A percentile compares a stretch with the other conserved stretches of the same genome.
Conservation (phyloP, 139 green algal genomes). For the Closterium sp. region DNA sequence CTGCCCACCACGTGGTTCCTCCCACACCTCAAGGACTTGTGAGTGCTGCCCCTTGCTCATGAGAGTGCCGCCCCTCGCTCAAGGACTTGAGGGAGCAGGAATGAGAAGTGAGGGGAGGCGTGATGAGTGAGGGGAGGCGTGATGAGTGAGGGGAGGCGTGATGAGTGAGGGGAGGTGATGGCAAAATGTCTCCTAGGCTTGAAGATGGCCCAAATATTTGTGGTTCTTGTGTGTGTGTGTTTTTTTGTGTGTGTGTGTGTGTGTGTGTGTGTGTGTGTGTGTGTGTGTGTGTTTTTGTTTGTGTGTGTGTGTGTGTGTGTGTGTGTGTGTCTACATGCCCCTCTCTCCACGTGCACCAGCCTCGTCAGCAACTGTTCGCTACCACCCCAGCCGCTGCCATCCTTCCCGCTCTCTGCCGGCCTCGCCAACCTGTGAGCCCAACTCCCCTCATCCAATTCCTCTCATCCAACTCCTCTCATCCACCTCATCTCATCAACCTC, state of each 20-base stretch:
- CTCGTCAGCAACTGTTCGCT: background rate
- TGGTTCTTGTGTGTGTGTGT: background rate
- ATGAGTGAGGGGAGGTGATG: too few species aligned
- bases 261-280: background rate
- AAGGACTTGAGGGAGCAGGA: too few species aligned
- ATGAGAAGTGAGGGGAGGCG: too few species aligned
- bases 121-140: too few species aligned
- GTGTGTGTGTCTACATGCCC: background rate
- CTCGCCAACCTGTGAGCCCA: background rate
- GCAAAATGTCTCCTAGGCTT: too few species aligned
- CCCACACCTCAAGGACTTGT: background rate
- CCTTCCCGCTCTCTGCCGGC: background rate
- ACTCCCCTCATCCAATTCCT: background rate
- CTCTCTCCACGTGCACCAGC: background rate
- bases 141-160: too few species aligned
- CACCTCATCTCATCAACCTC: too few species aligned
- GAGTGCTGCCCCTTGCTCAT: background rate
- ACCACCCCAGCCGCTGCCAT: background rate
- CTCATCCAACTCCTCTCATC: too few species aligned
- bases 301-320: background rate
- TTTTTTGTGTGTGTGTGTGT: background rate
- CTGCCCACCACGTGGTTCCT: background rate
- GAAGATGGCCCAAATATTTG: too few species aligned
- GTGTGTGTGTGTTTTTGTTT: background rate
- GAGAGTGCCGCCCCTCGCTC: too few species aligned